Evolutionary conservation across 2,329 filamentous ascomycete species (phyloP), one percentile per base, ranked within the genome.

Genomic region (Cladophialophora chaetospira): DNA sequence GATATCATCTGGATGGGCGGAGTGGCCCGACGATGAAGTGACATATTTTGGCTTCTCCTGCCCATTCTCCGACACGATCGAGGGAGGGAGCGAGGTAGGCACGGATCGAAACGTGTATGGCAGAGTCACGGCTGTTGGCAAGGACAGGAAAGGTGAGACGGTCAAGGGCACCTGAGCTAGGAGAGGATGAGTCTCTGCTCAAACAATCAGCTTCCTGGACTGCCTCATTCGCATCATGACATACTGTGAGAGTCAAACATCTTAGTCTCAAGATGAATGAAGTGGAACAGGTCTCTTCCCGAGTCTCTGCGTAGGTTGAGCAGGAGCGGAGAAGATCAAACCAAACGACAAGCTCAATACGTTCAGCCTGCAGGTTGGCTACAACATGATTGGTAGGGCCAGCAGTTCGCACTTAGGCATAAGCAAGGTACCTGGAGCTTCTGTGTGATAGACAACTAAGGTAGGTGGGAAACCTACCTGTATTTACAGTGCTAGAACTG

Each of bases 91-190:
- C 2, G 91, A 88, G 0, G 91, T 93, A 0, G 93, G 90, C 69
- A 97, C 87, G 9, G 86, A 82, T 71, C 92, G 93, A 82, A 97
- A 97, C 66, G 91, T 96, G 78, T 97, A 97, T 21, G 94, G 93
- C 5, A 99, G 84, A 0, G 92, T 96, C 17, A 92, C 89, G 23
- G 93, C 88, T 26, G 89, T 88, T 9, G 94, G 94, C 28, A 99
- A 87, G 58, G 88, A 88, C 67, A 97, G 85, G 77, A 97, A 97
- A 23, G 94, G 94, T 2, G 93, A 97, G 42, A 97, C 91, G 47
- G 91, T 95, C 53, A 99, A 79, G 26, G 94, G 91, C 36, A 97
- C 86, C 76, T 99, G 94, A 64, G 92, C 89, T 44, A 99, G 85
- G 63, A 97, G 84, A 13, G 88, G 89, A 75, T 97, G 91, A 13